Percentiles rank a stretch among this genome's conserved stretches.
These are phyloP conservation scores for Schwanniomyces vanrijiae DNA, from an alignment of 805 yeast species.

Conservation along the genomic window DNA sequence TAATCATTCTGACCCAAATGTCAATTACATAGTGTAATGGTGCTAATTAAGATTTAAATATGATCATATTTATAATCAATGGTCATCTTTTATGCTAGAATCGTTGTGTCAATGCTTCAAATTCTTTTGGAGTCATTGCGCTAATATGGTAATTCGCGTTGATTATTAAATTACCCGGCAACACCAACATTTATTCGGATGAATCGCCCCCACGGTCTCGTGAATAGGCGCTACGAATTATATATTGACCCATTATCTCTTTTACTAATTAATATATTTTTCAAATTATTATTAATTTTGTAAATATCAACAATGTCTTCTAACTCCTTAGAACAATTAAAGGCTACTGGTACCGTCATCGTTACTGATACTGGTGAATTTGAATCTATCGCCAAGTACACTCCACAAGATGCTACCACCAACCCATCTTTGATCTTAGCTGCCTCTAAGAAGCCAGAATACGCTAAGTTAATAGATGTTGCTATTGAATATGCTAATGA, in stretches of 20 bases:
- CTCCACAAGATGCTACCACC: constrained; percentile 99
- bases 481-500: constrained; percentile 81
- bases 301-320: constrained; percentile 11
- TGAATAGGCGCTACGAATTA: neutral
- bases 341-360: constrained; percentile 92
- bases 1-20: neutral
- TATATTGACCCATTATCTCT: neutral
- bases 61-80: neutral
- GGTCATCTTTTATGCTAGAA: neutral
- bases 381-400: constrained; percentile 94
- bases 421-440: constrained; percentile 97
- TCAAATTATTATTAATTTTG: neutral
- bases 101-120: neutral
- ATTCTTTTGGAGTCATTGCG: neutral
- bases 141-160: neutral
- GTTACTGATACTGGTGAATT: constrained; percentile 99
- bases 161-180: neutral
- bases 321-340: constrained; percentile 86
- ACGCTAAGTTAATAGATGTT: constrained; percentile 83
- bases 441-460: constrained; percentile 87
- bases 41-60: neutral
- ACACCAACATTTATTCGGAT: constrained; percentile 4
- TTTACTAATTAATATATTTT: neutral
- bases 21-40: neutral
- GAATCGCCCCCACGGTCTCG: constrained; percentile 8